Evolutionary conservation across 2,329 filamentous ascomycete genomes (phyloP).

Genomic region (Colletotrichum tropicale): DNA sequence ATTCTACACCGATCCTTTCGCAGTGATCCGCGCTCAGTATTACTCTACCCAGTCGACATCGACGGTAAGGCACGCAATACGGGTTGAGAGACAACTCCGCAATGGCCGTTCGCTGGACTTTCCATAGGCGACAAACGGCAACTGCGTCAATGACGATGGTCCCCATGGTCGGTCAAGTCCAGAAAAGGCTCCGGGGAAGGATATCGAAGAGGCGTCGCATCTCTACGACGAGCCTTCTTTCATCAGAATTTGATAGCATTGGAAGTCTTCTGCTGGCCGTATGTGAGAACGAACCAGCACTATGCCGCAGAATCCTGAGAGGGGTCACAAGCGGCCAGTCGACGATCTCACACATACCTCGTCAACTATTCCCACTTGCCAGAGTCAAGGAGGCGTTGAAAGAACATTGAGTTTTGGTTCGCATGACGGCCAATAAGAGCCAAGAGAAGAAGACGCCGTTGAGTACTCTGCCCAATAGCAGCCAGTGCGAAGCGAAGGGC

Average conservation of each 20-base stretch:
- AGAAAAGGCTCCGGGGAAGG: not conserved
- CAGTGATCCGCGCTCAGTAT: not conserved
- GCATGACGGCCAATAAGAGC: conserved; percentile 3
- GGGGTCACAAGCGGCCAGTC: not conserved
- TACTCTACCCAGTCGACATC: not conserved
- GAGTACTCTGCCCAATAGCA: conserved; percentile 11
- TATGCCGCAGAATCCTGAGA: not conserved
- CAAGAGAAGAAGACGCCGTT: not conserved
- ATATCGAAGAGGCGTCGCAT: not conserved
- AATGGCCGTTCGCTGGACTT: not conserved
- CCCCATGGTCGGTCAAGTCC: not conserved
- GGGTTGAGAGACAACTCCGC: not conserved
- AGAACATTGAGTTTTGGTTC: not conserved
- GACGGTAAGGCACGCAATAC: not conserved
- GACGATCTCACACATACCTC: not conserved
- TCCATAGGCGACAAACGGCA: not conserved
- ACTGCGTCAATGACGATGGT: not conserved
- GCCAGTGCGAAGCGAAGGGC: not conserved
- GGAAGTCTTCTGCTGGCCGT: not conserved
- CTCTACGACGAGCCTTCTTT: not conserved
- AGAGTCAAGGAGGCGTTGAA: not conserved
- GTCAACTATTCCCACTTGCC: not conserved
- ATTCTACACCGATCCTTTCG: not conserved
- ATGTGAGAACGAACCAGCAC: not conserved
- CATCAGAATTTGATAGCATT: not conserved